phyloP scores from a whole-genome alignment of 2,329 filamentous ascomycete genomes.

The Arthrobotrys sphaeroides region DNA sequence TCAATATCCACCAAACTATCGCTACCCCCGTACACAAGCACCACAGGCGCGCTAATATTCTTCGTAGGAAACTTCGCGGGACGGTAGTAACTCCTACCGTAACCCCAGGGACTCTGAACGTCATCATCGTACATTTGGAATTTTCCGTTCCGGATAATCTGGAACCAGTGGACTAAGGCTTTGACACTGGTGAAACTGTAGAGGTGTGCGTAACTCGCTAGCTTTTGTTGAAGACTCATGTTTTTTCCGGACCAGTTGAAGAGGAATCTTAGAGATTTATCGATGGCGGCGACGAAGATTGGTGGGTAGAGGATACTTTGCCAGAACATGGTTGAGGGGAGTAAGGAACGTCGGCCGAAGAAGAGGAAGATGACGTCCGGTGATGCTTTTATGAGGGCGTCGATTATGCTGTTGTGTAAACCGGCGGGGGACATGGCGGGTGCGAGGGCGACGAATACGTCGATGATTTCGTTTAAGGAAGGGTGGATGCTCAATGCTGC shows the following conservation, averaged over 20 bases:
- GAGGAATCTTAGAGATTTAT: conserved; percentile 79
- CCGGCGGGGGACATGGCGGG: conserved; percentile 96
- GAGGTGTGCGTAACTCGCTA: conserved; percentile 92
- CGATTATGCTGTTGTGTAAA: conserved; percentile 86
- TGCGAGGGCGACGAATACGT: conserved; percentile 94
- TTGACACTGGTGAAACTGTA: conserved; percentile 98
- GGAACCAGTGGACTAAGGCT: conserved; percentile 98
- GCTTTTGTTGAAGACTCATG: conserved; percentile 85
- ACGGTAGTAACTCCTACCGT: conserved; percentile 82
- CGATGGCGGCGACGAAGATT: conserved; percentile 88
- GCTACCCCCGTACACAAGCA: conserved; percentile 89
- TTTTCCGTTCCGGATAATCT: conserved; percentile 93
- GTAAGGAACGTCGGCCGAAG: conserved; percentile 88
- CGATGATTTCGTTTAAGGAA: conserved; percentile 87
- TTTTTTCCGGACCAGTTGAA: conserved; percentile 91
- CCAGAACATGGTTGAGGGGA: conserved; percentile 96
- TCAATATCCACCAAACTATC: conserved; percentile 95
- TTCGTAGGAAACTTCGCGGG: conserved; percentile 94
- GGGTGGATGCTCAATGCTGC: conserved; percentile 86
- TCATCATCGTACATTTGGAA: conserved; percentile 99
- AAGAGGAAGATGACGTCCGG: conserved; percentile 91
- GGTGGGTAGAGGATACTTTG: conserved; percentile 90
- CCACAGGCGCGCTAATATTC: conserved; percentile 95
- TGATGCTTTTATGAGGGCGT: conserved; percentile 91
- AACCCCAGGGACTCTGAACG: conserved; percentile 74